Conservation (phyloP, 1,284 basidiomycete species). For the Vanrija pseudolonga region DNA sequence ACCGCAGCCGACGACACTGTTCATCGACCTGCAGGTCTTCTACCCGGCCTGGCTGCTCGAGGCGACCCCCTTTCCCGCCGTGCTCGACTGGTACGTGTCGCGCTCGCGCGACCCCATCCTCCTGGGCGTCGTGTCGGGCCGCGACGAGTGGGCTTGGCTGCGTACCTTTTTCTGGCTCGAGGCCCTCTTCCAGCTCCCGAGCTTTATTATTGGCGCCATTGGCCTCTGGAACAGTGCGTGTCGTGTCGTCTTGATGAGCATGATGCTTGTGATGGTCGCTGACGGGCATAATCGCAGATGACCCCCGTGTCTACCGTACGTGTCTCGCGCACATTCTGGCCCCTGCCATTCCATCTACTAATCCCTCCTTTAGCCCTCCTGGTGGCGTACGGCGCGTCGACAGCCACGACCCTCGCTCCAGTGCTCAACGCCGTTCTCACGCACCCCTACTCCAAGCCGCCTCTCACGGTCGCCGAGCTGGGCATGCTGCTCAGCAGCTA, state of each 20-base stretch:
- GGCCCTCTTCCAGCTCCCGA: constrained; percentile 68
- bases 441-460: constrained; percentile 33
- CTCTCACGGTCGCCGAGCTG: constrained; percentile 32
- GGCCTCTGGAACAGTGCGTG: constrained; percentile 62
- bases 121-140: constrained; percentile 21
- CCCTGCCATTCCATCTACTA: neutral
- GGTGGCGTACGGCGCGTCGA: constrained; percentile 69
- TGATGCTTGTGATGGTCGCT: neutral
- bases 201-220: constrained; percentile 64
- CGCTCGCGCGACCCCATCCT: constrained; percentile 43
- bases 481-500: constrained; percentile 67
- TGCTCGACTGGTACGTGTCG: constrained; percentile 34
- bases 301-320: constrained; percentile 41
- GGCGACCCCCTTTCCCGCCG: constrained; percentile 22
- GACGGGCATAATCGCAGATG: constrained; percentile 25
- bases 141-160: constrained; percentile 37
- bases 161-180: constrained; percentile 36
- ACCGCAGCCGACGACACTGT: constrained; percentile 14
- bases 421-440: constrained; percentile 61
- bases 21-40: constrained; percentile 40
- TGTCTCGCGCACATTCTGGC: neutral
- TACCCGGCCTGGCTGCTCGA: constrained; percentile 32
- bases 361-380: constrained; percentile 52
- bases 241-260: neutral
- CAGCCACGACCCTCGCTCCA: constrained; percentile 69